A percentile compares a stretch with the other conserved stretches of the same genome.
These are phyloP conservation scores for Vinca major DNA, from an alignment of 305 asterid genomes.

Conservation along the genomic window DNA sequence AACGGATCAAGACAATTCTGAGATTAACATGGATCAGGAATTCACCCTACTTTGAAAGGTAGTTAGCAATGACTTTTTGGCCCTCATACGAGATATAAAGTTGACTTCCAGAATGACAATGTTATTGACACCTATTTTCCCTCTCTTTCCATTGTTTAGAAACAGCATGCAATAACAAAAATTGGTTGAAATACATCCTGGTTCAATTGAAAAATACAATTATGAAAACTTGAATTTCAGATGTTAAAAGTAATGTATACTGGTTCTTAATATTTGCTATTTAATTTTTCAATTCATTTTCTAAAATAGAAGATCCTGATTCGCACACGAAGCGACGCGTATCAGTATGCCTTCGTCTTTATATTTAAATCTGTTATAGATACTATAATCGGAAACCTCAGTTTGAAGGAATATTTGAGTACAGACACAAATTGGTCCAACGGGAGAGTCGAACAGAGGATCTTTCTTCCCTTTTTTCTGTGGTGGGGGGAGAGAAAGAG, in stretches of 20 bases:
- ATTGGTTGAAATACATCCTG: not conserved
- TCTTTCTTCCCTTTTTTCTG: too few species aligned
- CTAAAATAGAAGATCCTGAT: too few species aligned
- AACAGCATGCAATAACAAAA: not conserved
- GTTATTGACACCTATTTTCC: not conserved
- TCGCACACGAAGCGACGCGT: not conserved
- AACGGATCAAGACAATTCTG: constrained; percentile 43
- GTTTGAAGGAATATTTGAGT: not conserved
- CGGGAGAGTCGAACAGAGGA: too few species aligned
- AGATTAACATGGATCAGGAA: constrained; percentile 86
- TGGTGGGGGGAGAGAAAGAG: not conserved
- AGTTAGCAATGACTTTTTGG: constrained; percentile 9
- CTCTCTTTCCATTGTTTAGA: not conserved
- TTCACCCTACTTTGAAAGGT: constrained; percentile 73
- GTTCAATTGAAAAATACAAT: not conserved
- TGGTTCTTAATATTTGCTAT: not conserved
- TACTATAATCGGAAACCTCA: not conserved
- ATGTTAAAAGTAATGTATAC: not conserved
- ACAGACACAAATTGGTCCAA: not conserved
- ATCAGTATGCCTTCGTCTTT: too few species aligned
- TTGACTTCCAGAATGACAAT: not conserved
- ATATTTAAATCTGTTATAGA: not conserved
- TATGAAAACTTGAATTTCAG: not conserved
- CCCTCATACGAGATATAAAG: not conserved
- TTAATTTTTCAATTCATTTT: not conserved